These are phyloP conservation scores for Albugo candida DNA, from an alignment of 352 stramenopile genomes.

Conservation along the genomic window DNA sequence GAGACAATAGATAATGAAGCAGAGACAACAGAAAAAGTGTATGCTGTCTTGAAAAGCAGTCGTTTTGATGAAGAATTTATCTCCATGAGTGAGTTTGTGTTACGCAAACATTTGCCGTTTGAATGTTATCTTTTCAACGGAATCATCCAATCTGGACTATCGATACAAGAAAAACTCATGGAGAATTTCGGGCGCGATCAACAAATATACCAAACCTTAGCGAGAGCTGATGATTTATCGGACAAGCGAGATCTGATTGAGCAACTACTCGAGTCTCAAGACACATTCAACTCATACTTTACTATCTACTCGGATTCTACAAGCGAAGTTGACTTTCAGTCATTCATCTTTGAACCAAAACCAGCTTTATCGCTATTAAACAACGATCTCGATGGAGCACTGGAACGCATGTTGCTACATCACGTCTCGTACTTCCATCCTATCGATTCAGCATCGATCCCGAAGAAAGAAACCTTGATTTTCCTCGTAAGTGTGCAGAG, in stretches of 20 bases:
- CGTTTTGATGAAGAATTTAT: constrained; percentile 36
- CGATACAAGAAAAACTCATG: constrained; percentile 63
- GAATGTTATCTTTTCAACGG: constrained; percentile 74
- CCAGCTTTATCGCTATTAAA: constrained; percentile 21
- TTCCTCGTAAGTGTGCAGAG: constrained; percentile 33
- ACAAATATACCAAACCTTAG: constrained; percentile 42
- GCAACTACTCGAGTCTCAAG: constrained; percentile 33
- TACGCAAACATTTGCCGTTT: constrained; percentile 60
- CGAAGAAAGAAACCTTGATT: constrained; percentile 61
- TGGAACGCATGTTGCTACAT: constrained; percentile 23
- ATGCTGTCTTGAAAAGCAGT: constrained; percentile 17
- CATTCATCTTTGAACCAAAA: too few relatives aligned
- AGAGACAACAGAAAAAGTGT: constrained; percentile 14
- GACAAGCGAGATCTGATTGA: constrained; percentile 50
- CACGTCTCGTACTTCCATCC: constrained; percentile 45
- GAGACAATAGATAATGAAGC: constrained; percentile 32
- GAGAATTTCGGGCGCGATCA: constrained; percentile 64
- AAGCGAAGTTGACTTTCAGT: too few relatives aligned
- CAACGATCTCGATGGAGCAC: constrained; percentile 10
- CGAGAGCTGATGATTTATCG: constrained; percentile 21
- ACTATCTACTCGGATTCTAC: too few relatives aligned
- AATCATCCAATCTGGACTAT: constrained; percentile 38
- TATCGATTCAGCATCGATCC: constrained; percentile 15
- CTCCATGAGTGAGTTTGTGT: constrained; percentile 56
- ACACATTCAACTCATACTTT: constrained; percentile 45